Evolutionary conservation across 345 rosid genomes (phyloP).

Genomic region (Acer campestre): DNA sequence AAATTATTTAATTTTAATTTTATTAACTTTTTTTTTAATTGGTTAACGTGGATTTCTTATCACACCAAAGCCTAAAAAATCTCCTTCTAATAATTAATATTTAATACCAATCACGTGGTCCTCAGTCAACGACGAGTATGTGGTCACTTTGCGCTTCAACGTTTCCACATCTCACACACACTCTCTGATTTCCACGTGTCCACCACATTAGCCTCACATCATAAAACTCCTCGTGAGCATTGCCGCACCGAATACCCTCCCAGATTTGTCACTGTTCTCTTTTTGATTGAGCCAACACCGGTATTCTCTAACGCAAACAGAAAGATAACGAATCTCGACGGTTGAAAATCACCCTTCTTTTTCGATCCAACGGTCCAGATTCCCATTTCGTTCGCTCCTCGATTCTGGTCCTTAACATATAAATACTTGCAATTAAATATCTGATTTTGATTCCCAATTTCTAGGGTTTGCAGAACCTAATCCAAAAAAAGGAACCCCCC

Average conservation of each 20-base stretch:
- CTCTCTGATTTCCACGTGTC: neutral
- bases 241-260: neutral
- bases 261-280: too few relatives aligned
- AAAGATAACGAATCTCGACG: neutral
- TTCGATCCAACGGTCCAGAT: constrained; percentile 35
- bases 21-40: neutral
- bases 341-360: neutral
- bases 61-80: constrained; percentile 6
- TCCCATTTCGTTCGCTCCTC: constrained; percentile 25
- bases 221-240: neutral
- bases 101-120: neutral
- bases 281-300: neutral
- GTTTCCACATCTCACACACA: neutral
- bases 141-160: neutral
- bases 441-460: constrained; percentile 17
- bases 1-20: neutral
- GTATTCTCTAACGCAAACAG: neutral
- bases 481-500: neutral
- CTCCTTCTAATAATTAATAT: neutral
- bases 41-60: neutral
- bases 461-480: constrained; percentile 34
- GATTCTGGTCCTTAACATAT: constrained; percentile 21
- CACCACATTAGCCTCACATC: neutral
- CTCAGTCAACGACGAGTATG: neutral
- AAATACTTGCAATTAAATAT: constrained; percentile 3